phyloP scores from a whole-genome alignment of 768 basidiomycete genomes.

The Pleurotus eryngii region DNA sequence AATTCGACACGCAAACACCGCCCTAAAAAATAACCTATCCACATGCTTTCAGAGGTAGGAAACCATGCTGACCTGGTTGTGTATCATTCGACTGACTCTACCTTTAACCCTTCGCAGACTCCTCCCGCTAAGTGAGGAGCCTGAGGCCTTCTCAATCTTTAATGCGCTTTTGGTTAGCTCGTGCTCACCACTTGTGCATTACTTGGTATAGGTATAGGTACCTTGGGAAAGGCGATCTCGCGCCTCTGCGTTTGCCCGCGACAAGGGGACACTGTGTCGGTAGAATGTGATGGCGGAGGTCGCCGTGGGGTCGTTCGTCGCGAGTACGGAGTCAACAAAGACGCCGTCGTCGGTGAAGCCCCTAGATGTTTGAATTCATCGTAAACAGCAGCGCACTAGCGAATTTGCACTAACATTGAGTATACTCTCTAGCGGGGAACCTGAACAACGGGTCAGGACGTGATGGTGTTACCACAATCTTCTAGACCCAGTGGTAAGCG shows the following conservation, averaged over 20 bases:
- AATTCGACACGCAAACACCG: neutral
- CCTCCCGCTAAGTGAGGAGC: neutral
- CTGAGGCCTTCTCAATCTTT: neutral
- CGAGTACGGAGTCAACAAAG: neutral
- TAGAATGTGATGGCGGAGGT: neutral
- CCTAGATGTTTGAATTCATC: neutral
- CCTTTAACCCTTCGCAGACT: constrained; percentile 6
- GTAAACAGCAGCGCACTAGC: no score
- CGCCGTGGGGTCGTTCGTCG: neutral
- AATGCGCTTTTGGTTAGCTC: neutral
- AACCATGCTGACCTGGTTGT: neutral
- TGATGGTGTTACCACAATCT: neutral
- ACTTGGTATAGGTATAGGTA: no score
- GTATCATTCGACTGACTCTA: constrained; percentile 1
- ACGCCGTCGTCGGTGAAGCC: neutral
- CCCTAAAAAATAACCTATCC: neutral
- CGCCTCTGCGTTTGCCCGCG: neutral
- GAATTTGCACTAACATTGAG: neutral
- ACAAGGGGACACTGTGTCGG: neutral
- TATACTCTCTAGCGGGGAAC: neutral
- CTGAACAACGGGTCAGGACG: neutral
- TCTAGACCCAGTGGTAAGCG: neutral
- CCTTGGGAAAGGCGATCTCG: no score
- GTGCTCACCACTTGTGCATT: neutral
- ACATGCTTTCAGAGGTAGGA: neutral